These are phyloP conservation scores for Boletus rubescentipes DNA, from an alignment of 768 basidiomycete genomes.

Conservation along the genomic window DNA sequence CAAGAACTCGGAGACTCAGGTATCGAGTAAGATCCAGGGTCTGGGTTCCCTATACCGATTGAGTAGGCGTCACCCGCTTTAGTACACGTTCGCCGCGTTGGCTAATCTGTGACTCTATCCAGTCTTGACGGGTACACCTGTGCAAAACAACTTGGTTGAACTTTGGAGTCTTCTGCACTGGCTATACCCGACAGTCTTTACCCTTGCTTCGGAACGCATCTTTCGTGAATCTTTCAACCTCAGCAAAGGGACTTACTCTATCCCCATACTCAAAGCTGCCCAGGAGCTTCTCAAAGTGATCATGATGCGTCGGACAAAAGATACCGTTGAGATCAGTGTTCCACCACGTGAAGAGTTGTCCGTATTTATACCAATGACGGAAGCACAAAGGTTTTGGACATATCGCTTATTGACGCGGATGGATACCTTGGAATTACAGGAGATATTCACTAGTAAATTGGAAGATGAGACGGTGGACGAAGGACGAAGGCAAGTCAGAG, in stretches of 20 bases:
- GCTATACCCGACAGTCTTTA: constrained; percentile 57
- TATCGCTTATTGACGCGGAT: constrained; percentile 53
- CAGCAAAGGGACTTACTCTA: constrained; percentile 48
- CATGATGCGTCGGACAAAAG: constrained; percentile 64
- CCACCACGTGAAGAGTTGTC: constrained; percentile 60
- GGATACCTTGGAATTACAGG: constrained; percentile 46
- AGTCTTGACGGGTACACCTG: constrained; percentile 74
- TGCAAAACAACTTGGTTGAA: constrained; percentile 65
- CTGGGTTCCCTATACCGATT: constrained; percentile 58
- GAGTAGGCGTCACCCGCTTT: constrained; percentile 33
- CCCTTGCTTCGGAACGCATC: constrained; percentile 41
- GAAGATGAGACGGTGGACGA: constrained; percentile 32
- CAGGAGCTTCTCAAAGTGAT: constrained; percentile 48
- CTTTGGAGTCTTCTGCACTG: constrained; percentile 56
- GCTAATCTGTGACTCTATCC: not conserved
- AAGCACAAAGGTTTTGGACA: constrained; percentile 63
- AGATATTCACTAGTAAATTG: constrained; percentile 42
- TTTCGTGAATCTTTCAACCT: constrained; percentile 58
- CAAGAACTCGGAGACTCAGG: constrained; percentile 61
- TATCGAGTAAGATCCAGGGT: constrained; percentile 53
- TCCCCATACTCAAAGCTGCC: constrained; percentile 47
- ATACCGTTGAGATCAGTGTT: constrained; percentile 45
- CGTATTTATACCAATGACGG: constrained; percentile 56
- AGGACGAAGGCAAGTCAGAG: constrained; percentile 41
- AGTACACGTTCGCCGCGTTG: not conserved